Conservation (phyloP, 805 yeast genomes). For the Barnettozyma californica region DNA sequence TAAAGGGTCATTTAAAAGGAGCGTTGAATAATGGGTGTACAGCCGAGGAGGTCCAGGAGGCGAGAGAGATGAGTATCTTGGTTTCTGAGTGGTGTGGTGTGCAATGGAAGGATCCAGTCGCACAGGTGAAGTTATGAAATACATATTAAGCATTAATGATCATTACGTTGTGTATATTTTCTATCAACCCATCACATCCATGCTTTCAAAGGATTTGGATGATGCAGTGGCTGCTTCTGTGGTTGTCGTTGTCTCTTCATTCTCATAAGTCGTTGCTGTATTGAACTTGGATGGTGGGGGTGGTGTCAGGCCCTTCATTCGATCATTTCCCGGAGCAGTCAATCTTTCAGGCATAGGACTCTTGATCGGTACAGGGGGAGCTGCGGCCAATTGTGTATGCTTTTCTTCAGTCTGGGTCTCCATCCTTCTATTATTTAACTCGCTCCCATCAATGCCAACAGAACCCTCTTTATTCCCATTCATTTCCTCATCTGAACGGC, state of each 20-base stretch:
- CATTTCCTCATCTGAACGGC: slow-evolving; percentile 67
- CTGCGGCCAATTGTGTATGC: neutral
- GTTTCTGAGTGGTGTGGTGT: slow-evolving; percentile 73
- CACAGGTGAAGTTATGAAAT: slow-evolving; percentile 20
- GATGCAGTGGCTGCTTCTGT: neutral
- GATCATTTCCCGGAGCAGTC: neutral
- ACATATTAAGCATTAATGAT: neutral
- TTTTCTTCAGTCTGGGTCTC: neutral
- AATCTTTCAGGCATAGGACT: neutral
- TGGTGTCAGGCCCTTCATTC: slow-evolving; percentile 16
- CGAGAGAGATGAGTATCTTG: slow-evolving; percentile 56
- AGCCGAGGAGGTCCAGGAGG: slow-evolving; percentile 52
- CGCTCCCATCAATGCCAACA: slow-evolving; percentile 3
- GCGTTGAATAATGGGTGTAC: slow-evolving; percentile 77
- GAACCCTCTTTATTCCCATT: slow-evolving; percentile 27
- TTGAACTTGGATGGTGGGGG: slow-evolving; percentile 11
- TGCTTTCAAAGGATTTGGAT: slow-evolving; percentile 7
- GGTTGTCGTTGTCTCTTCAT: neutral
- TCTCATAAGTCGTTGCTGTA: slow-evolving; percentile 3
- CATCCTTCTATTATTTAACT: slow-evolving; percentile 2
- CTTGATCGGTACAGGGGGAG: no score
- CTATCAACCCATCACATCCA: slow-evolving; percentile 12
- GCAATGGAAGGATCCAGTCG: slow-evolving; percentile 44
- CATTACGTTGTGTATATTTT: neutral
- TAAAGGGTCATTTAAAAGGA: slow-evolving; percentile 86